phyloP scores from a whole-genome alignment of 163 green algal genomes.

The Scenedesmus sp. region DNA sequence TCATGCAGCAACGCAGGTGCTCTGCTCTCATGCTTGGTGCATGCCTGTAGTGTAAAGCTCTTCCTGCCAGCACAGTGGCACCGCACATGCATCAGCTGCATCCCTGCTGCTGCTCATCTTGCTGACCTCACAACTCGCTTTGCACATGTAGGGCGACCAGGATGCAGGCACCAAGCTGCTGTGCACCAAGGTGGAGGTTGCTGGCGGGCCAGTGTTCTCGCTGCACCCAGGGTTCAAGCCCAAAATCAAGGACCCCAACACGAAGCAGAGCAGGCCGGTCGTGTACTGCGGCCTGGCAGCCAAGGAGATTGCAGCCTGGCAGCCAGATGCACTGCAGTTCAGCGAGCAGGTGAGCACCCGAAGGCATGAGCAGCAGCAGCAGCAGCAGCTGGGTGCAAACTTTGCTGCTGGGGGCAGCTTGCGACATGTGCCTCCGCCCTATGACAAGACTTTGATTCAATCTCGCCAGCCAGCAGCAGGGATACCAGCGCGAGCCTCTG shows the following conservation, averaged over 20 bases:
- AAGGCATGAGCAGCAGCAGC: not conserved
- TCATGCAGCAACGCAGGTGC: not conserved
- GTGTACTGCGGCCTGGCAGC: slow-evolving; percentile 44
- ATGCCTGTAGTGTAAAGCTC: not conserved
- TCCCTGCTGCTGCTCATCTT: not conserved
- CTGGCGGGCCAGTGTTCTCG: slow-evolving; percentile 48
- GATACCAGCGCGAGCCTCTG: too few species aligned
- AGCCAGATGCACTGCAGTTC: slow-evolving; percentile 24
- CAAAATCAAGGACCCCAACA: slow-evolving; percentile 8
- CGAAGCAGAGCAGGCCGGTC: slow-evolving; percentile 8
- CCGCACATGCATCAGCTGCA: not conserved
- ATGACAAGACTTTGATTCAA: too few species aligned
- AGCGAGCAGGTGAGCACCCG: slow-evolving; percentile 16
- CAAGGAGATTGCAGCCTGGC: slow-evolving; percentile 49
- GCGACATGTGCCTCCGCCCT: too few species aligned
- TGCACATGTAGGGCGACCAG: not conserved
- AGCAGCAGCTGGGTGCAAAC: not conserved
- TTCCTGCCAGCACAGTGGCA: not conserved
- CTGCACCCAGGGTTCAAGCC: slow-evolving; percentile 23
- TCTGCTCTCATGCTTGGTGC: not conserved
- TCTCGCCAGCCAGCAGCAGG: too few species aligned
- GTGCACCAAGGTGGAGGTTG: slow-evolving; percentile 36
- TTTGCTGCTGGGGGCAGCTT: too few species aligned
- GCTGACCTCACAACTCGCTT: not conserved
- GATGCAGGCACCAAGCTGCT: slow-evolving; percentile 15